A percentile compares a stretch with the other conserved stretches of the same genome.
Conservation (phyloP, 768 basidiomycete genomes). For the Russula compacta region DNA sequence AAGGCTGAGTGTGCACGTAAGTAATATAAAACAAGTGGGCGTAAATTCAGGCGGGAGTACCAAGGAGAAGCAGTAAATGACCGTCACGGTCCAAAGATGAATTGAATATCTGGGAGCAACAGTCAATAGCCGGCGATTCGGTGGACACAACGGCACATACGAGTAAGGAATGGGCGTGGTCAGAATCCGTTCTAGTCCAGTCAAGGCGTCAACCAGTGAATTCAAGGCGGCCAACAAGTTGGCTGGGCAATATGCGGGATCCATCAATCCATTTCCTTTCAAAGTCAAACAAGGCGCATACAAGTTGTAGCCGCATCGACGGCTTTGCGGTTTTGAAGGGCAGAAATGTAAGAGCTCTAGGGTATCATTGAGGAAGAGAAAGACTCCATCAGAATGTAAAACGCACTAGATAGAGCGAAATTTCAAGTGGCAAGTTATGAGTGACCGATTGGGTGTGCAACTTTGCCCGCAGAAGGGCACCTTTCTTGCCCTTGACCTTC, state of each 20-base stretch:
- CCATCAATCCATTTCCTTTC: neutral
- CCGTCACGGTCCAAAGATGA: conserved; percentile 59
- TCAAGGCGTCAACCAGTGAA: conserved; percentile 54
- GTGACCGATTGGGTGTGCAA: conserved; percentile 33
- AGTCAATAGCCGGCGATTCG: neutral
- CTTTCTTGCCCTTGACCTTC: conserved; percentile 54
- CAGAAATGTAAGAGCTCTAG: conserved; percentile 62
- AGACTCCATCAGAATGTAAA: neutral
- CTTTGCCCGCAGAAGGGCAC: conserved; percentile 44
- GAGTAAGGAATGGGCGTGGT: conserved; percentile 74
- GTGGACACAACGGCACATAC: conserved; percentile 28
- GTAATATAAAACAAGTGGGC: neutral
- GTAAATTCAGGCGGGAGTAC: conserved; percentile 29
- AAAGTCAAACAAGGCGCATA: conserved; percentile 27
- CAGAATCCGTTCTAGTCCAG: conserved; percentile 62
- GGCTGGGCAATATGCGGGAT: conserved; percentile 28
- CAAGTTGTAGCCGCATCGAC: conserved; percentile 54
- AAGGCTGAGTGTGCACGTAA: conserved; percentile 37
- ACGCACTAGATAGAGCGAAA: conserved; percentile 57
- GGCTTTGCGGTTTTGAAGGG: conserved; percentile 46
- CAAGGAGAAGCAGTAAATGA: conserved; percentile 50
- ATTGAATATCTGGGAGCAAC: conserved; percentile 43
- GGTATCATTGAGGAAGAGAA: conserved; percentile 8
- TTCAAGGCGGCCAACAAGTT: conserved; percentile 40
- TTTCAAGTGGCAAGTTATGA: conserved; percentile 61